phyloP scores from a whole-genome alignment of 108 stramenopile genomes.

The Fragilariopsis cylindrus region DNA sequence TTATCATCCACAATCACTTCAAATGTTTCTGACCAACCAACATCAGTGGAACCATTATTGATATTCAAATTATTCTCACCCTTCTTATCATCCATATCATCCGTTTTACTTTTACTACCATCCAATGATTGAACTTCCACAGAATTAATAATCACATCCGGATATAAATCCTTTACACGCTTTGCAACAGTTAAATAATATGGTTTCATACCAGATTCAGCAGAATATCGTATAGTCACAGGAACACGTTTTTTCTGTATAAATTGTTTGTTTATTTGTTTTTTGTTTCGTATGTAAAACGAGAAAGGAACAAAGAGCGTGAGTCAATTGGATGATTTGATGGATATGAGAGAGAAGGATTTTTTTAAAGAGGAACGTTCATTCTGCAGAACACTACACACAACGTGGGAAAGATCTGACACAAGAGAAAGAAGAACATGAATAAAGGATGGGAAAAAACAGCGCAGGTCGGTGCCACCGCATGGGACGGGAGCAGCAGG shows the following conservation, averaged over 20 bases:
- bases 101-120: neutral
- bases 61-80: neutral
- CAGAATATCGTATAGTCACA: constrained; percentile 74
- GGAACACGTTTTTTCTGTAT: constrained; percentile 49
- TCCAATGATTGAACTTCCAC: constrained; percentile 44
- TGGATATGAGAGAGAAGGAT: neutral
- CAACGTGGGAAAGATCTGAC: neutral
- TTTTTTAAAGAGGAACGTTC: neutral
- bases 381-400: neutral
- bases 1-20: constrained; percentile 81
- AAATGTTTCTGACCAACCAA: constrained; percentile 40
- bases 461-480: too few relatives aligned
- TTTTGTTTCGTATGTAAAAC: neutral
- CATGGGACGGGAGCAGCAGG: too few relatives aligned
- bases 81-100: neutral
- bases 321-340: neutral
- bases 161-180: constrained; percentile 59
- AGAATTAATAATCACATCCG: constrained; percentile 72
- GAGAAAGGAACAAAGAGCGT: neutral
- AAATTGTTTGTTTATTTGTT: too few relatives aligned
- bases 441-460: too few relatives aligned
- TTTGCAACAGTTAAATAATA: constrained; percentile 82
- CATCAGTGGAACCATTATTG: neutral
- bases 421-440: neutral
- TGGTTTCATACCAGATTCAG: constrained; percentile 58